These are phyloP conservation scores for Verticillium albo-atrum DNA, from an alignment of 2,329 filamentous ascomycete species.

Conservation along the genomic window DNA sequence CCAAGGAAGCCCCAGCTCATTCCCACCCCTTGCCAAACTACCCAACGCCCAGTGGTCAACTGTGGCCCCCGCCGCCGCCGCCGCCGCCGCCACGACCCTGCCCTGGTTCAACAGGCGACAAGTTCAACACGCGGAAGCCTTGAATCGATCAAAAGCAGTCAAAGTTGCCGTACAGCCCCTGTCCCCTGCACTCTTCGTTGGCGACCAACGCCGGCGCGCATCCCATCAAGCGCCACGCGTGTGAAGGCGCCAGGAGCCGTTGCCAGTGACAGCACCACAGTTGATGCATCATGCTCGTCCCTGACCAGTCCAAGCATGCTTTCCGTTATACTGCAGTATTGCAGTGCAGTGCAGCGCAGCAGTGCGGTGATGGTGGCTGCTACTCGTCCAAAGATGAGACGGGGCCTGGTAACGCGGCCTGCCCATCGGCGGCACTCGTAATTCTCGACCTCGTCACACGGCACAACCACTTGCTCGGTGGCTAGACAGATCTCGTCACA, in stretches of 20 bases:
- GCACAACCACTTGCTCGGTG: background rate
- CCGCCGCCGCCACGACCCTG: background rate
- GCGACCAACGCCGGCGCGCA: background rate
- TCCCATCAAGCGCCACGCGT: conserved; percentile 12
- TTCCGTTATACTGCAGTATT: background rate
- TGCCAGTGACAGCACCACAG: background rate
- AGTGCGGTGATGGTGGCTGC: background rate
- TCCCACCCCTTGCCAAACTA: conserved; percentile 8
- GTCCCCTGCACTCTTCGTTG: background rate
- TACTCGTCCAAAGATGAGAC: background rate
- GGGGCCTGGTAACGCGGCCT: background rate
- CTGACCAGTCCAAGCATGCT: background rate
- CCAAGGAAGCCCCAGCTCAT: conserved; percentile 7
- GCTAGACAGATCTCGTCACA: background rate
- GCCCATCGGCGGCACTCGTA: background rate
- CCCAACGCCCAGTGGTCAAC: background rate
- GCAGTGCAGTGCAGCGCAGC: background rate
- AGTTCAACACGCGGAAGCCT: conserved; percentile 8
- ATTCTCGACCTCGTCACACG: background rate
- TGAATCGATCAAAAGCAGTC: conserved; percentile 9
- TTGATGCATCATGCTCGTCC: background rate
- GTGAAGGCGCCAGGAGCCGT: conserved; percentile 6
- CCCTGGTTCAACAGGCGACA: background rate
- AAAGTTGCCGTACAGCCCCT: background rate
- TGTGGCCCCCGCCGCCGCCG: background rate